Evolutionary conservation across 225 moss, liverwort and hornwort species (phyloP).

Genomic region (Physcomitrellopsis africana): DNA sequence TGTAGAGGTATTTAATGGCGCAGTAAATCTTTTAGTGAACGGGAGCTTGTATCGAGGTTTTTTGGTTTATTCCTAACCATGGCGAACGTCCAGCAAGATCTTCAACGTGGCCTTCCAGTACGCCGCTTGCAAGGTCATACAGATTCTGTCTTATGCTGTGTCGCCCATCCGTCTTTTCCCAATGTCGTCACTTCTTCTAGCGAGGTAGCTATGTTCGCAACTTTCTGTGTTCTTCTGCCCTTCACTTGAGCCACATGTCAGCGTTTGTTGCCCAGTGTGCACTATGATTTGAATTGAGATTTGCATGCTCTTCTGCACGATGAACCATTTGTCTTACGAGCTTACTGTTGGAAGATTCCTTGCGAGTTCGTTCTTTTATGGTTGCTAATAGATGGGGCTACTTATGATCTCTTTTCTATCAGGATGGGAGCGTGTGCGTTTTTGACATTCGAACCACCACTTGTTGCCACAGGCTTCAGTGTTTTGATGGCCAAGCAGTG

Average conservation of each 20-base stretch:
- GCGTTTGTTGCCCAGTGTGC: not conserved
- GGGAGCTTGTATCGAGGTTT: conserved; percentile 1
- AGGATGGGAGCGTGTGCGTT: conserved; percentile 71
- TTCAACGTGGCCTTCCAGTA: conserved; percentile 32
- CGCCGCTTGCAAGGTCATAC: conserved; percentile 54
- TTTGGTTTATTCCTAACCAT: conserved; percentile 22
- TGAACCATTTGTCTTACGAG: not conserved
- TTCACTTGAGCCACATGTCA: not conserved
- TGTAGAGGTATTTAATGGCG: not conserved
- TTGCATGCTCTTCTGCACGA: not conserved
- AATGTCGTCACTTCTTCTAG: conserved; percentile 46
- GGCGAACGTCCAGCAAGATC: conserved; percentile 32
- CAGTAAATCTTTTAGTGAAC: not conserved
- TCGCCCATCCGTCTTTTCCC: conserved; percentile 30
- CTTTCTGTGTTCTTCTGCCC: not conserved
- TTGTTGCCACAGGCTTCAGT: conserved; percentile 50
- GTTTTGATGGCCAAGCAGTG: conserved; percentile 60
- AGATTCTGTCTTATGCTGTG: conserved; percentile 59
- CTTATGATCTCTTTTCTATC: conserved; percentile 19
- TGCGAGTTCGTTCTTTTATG: not conserved
- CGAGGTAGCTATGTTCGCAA: conserved; percentile 42
- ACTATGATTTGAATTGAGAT: not conserved
- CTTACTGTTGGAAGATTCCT: not conserved
- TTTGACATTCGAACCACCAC: conserved; percentile 56
- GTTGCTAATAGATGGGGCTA: conserved; percentile 21